phyloP scores from a whole-genome alignment of 1,139 yeast genomes.

The Yarrowia galli region DNA sequence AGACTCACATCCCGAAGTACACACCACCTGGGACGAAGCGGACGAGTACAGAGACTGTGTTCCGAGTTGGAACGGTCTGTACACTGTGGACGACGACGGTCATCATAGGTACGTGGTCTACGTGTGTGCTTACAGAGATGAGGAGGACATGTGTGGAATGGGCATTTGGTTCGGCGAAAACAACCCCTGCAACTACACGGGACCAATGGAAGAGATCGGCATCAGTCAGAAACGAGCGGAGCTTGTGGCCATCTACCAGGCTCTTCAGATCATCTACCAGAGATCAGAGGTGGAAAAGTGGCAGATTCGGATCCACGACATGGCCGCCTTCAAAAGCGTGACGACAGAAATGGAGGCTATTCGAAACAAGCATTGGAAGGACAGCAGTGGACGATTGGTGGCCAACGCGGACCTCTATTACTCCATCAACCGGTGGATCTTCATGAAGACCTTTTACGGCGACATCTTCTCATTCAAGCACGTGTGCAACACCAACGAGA shows the following conservation, averaged over 20 bases:
- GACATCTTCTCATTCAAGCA: conserved; percentile 18
- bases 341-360: not conserved
- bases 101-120: conserved; percentile 11
- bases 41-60: not conserved
- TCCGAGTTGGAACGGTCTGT: not conserved
- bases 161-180: conserved; percentile 21
- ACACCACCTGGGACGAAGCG: conserved; percentile 13
- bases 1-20: conserved; percentile 13
- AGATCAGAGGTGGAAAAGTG: not conserved
- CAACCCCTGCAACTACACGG: conserved; percentile 30
- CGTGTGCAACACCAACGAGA: conserved; percentile 1
- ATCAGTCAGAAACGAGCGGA: conserved; percentile 19
- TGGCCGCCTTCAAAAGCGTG: not conserved
- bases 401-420: conserved; percentile 3
- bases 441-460: conserved; percentile 16
- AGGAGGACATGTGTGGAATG: not conserved
- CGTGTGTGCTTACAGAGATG: conserved; percentile 9
- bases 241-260: conserved; percentile 17
- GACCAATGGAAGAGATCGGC: conserved; percentile 1
- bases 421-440: conserved; percentile 22
- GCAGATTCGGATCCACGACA: not conserved
- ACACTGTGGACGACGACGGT: conserved; percentile 15
- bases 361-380: conserved; percentile 9
- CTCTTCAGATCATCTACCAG: conserved; percentile 7
- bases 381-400: not conserved